Percentiles rank a stretch among this genome's conserved stretches.
phyloP scores from a whole-genome alignment of 2,329 filamentous ascomycete genomes.

The Fusarium pilosicola region DNA sequence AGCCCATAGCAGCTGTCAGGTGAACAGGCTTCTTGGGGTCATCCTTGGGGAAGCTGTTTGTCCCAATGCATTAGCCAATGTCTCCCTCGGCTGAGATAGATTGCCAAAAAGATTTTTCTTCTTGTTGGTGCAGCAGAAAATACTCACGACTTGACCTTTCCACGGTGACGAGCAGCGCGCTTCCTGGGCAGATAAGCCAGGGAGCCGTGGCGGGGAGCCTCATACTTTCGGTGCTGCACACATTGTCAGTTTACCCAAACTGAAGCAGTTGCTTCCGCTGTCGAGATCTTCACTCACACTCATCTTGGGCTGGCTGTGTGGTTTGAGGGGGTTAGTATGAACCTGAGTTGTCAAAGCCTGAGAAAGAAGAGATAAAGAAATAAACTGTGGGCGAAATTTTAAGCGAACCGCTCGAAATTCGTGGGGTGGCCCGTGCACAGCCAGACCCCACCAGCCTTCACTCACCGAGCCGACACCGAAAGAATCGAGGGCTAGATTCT shows the following conservation, averaged over 20 bases:
- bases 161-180: slow-evolving; percentile 92
- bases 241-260: slow-evolving; percentile 25
- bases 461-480: slow-evolving; percentile 24
- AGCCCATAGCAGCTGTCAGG: slow-evolving; percentile 97
- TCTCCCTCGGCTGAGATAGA: background rate
- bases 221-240: slow-evolving; percentile 66
- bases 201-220: slow-evolving; percentile 96
- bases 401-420: slow-evolving; percentile 48
- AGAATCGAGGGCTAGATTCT: background rate
- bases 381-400: slow-evolving; percentile 54
- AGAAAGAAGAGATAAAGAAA: slow-evolving; percentile 47
- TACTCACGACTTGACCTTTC: slow-evolving; percentile 97
- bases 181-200: slow-evolving; percentile 89
- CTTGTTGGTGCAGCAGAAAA: slow-evolving; percentile 4
- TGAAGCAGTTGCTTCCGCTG: slow-evolving; percentile 44
- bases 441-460: background rate
- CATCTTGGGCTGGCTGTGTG: slow-evolving; percentile 53
- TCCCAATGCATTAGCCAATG: slow-evolving; percentile 44
- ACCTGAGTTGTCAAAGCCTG: slow-evolving; percentile 48
- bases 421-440: slow-evolving; percentile 42
- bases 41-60: slow-evolving; percentile 96
- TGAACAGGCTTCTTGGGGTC: slow-evolving; percentile 99
- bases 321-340: slow-evolving; percentile 52
- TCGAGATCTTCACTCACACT: slow-evolving; percentile 49
- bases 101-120: background rate